phyloP scores from a whole-genome alignment of 139 green algal genomes.

The Chlorella sp. region DNA sequence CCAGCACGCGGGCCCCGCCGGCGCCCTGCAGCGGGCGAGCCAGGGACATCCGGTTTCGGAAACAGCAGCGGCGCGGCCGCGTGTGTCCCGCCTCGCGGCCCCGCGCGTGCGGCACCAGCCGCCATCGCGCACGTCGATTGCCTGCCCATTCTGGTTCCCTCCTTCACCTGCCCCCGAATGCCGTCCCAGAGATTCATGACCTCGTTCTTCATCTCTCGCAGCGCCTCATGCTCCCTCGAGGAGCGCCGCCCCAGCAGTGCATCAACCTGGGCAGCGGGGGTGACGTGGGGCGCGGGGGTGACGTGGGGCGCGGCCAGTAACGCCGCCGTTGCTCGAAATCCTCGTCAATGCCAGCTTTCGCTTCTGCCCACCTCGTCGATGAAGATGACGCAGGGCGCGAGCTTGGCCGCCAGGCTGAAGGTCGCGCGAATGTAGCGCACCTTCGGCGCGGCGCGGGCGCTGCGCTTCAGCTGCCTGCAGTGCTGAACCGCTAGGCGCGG shows the following conservation, averaged over 20 bases:
- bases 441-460: no score
- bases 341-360: no score
- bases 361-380: slow-evolving; percentile 44
- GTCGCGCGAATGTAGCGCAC: no score
- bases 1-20: slow-evolving; percentile 37
- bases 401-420: slow-evolving; percentile 51
- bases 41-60: no score
- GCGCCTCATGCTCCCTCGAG: slow-evolving; percentile 49
- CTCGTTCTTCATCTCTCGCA: slow-evolving; percentile 60
- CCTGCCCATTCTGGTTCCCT: neutral
- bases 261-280: slow-evolving; percentile 65
- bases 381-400: slow-evolving; percentile 74
- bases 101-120: no score
- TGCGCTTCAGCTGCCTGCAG: no score
- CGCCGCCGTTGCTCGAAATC: no score
- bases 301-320: no score
- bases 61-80: no score
- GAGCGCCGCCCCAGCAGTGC: slow-evolving; percentile 39
- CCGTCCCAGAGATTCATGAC: slow-evolving; percentile 49
- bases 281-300: no score
- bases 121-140: no score
- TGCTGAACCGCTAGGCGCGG: neutral
- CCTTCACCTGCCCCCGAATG: neutral
- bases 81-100: no score
- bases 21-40: neutral